Evolutionary conservation across 495 filamentous ascomycete genomes (phyloP).

Genomic region (Clohesyomyces aquaticus): DNA sequence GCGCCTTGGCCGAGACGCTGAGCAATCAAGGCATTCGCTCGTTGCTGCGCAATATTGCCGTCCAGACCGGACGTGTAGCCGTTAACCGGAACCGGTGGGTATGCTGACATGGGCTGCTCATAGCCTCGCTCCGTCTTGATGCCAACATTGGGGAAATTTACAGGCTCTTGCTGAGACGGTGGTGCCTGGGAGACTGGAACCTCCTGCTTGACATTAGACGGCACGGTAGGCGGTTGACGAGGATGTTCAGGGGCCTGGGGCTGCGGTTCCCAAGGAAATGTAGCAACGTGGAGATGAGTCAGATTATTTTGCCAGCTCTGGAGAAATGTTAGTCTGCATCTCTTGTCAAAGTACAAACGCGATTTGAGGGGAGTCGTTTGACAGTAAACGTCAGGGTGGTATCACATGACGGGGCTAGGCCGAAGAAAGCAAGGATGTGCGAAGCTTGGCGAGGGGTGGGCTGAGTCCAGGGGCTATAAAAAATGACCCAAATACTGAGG

Average conservation of each 20-base stretch:
- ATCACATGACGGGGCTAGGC: slow-evolving; percentile 36
- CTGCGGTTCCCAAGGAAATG: slow-evolving; percentile 93
- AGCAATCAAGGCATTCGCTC: slow-evolving; percentile 56
- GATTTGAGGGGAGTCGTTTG: slow-evolving; percentile 4
- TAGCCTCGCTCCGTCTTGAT: slow-evolving; percentile 79
- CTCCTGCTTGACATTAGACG: slow-evolving; percentile 59
- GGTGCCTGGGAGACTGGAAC: slow-evolving; percentile 45
- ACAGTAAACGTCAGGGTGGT: slow-evolving; percentile 10
- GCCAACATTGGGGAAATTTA: slow-evolving; percentile 50
- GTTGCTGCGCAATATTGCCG: slow-evolving; percentile 62
- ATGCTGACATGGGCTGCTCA: slow-evolving; percentile 43
- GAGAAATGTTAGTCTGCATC: slow-evolving; percentile 13
- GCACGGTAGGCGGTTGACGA: slow-evolving; percentile 60
- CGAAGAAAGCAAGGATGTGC: slow-evolving; percentile 34
- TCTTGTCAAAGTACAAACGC: slow-evolving; percentile 10
- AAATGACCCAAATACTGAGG: slow-evolving; percentile 42
- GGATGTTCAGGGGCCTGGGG: slow-evolving; percentile 59
- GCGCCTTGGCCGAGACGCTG: slow-evolving; percentile 59
- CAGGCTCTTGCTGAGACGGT: slow-evolving; percentile 35
- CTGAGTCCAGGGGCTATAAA: slow-evolving; percentile 39
- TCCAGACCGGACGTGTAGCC: slow-evolving; percentile 51
- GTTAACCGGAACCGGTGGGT: slow-evolving; percentile 34
- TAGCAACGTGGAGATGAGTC: slow-evolving; percentile 75
- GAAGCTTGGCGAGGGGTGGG: slow-evolving; percentile 36
- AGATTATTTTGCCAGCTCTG: slow-evolving; percentile 94